These are phyloP conservation scores for Moricandia moricandioides DNA, from an alignment of 345 rosid species.

Conservation along the genomic window DNA sequence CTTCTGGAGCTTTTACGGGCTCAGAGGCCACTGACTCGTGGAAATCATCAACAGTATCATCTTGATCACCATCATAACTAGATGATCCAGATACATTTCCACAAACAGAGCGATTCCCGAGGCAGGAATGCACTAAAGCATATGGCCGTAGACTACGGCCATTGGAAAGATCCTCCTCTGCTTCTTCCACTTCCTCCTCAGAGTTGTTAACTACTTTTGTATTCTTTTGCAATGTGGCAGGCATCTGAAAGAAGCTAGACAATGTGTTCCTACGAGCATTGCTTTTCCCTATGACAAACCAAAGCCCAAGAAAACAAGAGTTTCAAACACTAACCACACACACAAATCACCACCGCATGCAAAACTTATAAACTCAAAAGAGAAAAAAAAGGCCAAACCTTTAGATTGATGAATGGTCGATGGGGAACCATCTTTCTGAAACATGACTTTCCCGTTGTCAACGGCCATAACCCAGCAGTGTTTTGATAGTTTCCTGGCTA, in stretches of 20 bases:
- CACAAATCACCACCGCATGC: background rate
- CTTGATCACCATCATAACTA: slow-evolving; percentile 28
- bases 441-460: slow-evolving; percentile 64
- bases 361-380: background rate
- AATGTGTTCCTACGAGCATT: slow-evolving; percentile 44
- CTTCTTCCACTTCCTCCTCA: slow-evolving; percentile 18
- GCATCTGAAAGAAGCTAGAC: slow-evolving; percentile 54
- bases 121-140: slow-evolving; percentile 41
- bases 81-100: slow-evolving; percentile 22
- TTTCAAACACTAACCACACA: background rate
- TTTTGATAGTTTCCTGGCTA: slow-evolving; percentile 65
- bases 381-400: slow-evolving; percentile 38
- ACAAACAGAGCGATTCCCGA: slow-evolving; percentile 52
- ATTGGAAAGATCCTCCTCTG: slow-evolving; percentile 17
- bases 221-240: slow-evolving; percentile 45
- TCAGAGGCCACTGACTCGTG: slow-evolving; percentile 52
- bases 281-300: slow-evolving; percentile 44
- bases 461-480: slow-evolving; percentile 69
- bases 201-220: slow-evolving; percentile 42
- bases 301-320: background rate
- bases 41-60: slow-evolving; percentile 37
- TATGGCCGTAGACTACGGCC: slow-evolving; percentile 39
- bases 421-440: slow-evolving; percentile 57
- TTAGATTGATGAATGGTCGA: slow-evolving; percentile 31
- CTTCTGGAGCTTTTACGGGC: slow-evolving; percentile 42